A percentile compares a stretch with the other conserved stretches of the same genome.
These are phyloP conservation scores for Syzygium grande DNA, from an alignment of 345 rosid species.

Conservation along the genomic window DNA sequence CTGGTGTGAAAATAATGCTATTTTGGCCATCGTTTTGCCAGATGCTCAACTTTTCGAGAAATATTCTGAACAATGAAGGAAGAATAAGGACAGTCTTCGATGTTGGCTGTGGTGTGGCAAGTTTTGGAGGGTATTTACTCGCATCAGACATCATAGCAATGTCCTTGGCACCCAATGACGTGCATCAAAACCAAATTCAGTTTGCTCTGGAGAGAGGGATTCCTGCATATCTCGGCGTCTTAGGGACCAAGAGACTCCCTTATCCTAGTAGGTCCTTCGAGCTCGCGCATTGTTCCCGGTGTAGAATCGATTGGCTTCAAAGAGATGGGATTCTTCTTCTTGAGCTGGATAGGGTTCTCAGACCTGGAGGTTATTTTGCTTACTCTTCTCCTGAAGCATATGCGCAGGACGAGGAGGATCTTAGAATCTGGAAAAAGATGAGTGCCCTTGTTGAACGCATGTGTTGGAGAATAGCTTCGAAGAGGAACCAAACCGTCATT, in stretches of 20 bases:
- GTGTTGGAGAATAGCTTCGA: conserved; percentile 96
- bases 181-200: conserved; percentile 99
- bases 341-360: conserved; percentile 89
- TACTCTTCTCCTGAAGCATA: conserved; percentile 99
- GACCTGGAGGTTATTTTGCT: conserved; percentile 98
- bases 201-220: conserved; percentile 98
- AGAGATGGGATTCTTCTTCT: conserved; percentile 97
- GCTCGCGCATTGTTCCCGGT: conserved; percentile 94
- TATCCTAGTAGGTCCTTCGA: conserved; percentile 99
- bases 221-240: conserved; percentile 96
- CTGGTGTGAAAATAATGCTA: not conserved
- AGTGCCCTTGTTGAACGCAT: conserved; percentile 83
- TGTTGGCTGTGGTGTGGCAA: conserved; percentile 99
- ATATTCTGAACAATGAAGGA: conserved; percentile 69
- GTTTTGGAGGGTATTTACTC: conserved; percentile 93
- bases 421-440: conserved; percentile 91
- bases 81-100: conserved; percentile 82
- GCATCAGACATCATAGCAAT: conserved; percentile 77
- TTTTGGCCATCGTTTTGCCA: conserved; percentile 14
- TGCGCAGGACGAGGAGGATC: conserved; percentile 95
- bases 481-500: conserved; percentile 90
- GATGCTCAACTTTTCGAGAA: conserved; percentile 87
- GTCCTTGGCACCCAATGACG: conserved; percentile 98
- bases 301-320: conserved; percentile 99
- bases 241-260: conserved; percentile 94